Base-by-base conservation (phyloP, 768 basidiomycete species). In the Lyophyllum shimeji region DNA sequence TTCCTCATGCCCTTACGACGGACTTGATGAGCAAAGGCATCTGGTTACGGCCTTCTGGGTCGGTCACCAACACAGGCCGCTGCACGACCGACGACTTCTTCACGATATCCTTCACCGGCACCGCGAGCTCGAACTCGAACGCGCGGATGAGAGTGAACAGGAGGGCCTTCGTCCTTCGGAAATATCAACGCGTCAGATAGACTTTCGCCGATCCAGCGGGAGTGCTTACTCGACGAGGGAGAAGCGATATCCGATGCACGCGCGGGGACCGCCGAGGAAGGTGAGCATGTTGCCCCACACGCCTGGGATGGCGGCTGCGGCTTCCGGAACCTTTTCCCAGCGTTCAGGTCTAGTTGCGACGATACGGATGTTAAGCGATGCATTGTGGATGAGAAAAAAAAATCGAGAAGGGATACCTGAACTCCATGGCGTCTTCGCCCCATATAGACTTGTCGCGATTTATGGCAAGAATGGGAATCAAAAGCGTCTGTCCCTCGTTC, bases 171-270 rank as follows among this genome's bases (percentile, higher is more conserved):
- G 64, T 67, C 58, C 73, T 74, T 21, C 11, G 42, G 21, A 7
- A 45, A 5, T 5, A 33, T 40, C 3, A 25, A 25, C 3, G 2
- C 6, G 3, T 25, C 45, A 27, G 9, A 24, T 18, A 17, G 44
- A 8, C 9, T 31, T 23, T 9, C 9, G 2, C 4, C 13, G 12
- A 17, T n/a, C 23, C 1, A 5, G 8, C 8, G 12, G 21, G 23
- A n/a, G 3, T 23, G 69, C 79, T 56, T 44, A 81, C 81, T 82
- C 81, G 33, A 77, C 67, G 20, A 87, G 66, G 13, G 87, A 75
- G 63, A 88, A 88, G 3, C 82, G 78, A 64, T 81, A 87, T 0
- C 86, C 86, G 29, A 89, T 87, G 57, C 87, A 90, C 0, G 84
- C 77, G n/a, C 78, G 76, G 12, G 84, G 82, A 7, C 87, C 87